Conservation (phyloP, 116 monocot species). For the Iris pallida region DNA sequence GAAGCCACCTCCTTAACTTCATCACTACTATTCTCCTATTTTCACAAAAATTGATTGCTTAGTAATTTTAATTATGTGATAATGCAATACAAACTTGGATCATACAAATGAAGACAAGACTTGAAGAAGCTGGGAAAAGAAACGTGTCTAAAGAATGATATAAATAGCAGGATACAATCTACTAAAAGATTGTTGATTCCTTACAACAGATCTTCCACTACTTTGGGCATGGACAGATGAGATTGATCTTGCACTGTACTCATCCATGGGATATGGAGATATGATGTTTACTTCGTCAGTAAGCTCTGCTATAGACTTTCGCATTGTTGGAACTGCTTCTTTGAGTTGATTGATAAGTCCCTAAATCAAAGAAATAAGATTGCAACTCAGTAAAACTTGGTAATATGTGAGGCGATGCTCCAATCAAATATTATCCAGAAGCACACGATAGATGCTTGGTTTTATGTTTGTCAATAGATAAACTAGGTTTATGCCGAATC, state of each 20-base stretch:
- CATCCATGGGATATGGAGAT: slow-evolving; percentile 47
- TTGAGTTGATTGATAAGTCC: slow-evolving; percentile 97
- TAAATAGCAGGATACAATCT: background rate
- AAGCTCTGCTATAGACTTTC: slow-evolving; percentile 84
- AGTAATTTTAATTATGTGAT: background rate
- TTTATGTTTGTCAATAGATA: no score
- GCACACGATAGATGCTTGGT: no score
- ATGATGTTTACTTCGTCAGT: slow-evolving; percentile 79
- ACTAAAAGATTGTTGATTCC: slow-evolving; percentile 2
- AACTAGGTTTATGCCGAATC: no score
- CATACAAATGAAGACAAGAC: background rate
- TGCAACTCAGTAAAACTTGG: no score
- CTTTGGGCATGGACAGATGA: slow-evolving; percentile 48
- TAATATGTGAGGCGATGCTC: no score
- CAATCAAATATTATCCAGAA: no score
- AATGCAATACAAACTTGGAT: background rate
- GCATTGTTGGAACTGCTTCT: slow-evolving; percentile 87
- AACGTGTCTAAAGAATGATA: background rate
- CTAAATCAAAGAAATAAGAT: slow-evolving; percentile 16
- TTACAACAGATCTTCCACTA: slow-evolving; percentile 55
- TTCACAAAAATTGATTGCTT: background rate
- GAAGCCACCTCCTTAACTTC: slow-evolving; percentile 60
- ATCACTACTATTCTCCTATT: slow-evolving; percentile 61
- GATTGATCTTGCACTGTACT: slow-evolving; percentile 33
- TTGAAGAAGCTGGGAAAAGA: background rate